phyloP scores from a whole-genome alignment of 805 yeast species.

The Millerozyma acaciae region DNA sequence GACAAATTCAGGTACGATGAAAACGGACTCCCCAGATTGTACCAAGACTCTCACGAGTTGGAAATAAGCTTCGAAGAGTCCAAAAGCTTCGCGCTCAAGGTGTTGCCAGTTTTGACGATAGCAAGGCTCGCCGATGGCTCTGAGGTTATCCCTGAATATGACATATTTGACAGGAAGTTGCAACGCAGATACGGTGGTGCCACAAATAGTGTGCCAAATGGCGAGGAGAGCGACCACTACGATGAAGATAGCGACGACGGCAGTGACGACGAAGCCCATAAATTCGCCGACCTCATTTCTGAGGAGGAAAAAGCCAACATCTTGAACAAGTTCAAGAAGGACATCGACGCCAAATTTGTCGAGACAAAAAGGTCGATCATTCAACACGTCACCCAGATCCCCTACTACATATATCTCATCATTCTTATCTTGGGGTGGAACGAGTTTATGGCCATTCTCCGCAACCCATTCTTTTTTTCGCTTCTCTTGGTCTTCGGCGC shows the following conservation, averaged over 20 bases:
- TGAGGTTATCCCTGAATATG: constrained; percentile 58
- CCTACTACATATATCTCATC: constrained; percentile 73
- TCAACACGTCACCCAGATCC: constrained; percentile 74
- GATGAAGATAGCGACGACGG: constrained; percentile 22
- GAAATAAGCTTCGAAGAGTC: constrained; percentile 63
- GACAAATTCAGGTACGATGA: constrained; percentile 78
- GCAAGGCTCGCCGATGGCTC: constrained; percentile 52
- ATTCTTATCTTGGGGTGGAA: constrained; percentile 88
- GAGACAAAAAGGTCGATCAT: constrained; percentile 88
- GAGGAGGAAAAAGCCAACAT: constrained; percentile 56
- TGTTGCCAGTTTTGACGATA: constrained; percentile 56
- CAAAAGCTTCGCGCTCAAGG: constrained; percentile 49
- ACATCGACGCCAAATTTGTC: constrained; percentile 72
- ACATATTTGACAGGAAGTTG: constrained; percentile 30
- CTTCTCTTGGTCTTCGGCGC: constrained; percentile 56
- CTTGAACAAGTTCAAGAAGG: constrained; percentile 59
- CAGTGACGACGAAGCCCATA: constrained; percentile 26
- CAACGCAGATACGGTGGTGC: constrained; percentile 20
- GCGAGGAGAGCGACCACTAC: constrained; percentile 11
- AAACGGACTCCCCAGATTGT: constrained; percentile 75
- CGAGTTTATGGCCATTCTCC: constrained; percentile 81
- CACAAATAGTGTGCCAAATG: constrained; percentile 13
- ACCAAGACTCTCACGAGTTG: constrained; percentile 71
- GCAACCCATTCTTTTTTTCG: constrained; percentile 80
- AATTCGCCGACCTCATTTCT: constrained; percentile 55